A percentile compares a stretch with the other conserved stretches of the same genome.
phyloP scores from a whole-genome alignment of 2,329 filamentous ascomycete species.

The Xylaria sp. region DNA sequence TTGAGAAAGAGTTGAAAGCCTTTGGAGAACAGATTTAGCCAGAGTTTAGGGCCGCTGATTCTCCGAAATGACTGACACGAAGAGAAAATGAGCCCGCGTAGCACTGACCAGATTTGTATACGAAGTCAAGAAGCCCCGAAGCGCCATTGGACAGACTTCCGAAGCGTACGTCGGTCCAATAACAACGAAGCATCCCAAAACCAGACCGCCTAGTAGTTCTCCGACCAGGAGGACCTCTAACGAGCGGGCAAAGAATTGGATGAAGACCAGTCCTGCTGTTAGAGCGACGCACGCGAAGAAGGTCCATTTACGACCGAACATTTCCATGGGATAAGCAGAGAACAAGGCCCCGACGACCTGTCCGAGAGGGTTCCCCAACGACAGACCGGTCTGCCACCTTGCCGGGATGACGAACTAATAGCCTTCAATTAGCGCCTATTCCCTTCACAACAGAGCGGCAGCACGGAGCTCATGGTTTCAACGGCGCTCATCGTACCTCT shows the following conservation, averaged over 20 bases:
- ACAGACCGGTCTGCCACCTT: conserved; percentile 60
- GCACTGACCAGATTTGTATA: conserved; percentile 64
- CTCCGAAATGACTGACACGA: not conserved
- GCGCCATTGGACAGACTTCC: conserved; percentile 68
- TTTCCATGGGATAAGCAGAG: conserved; percentile 60
- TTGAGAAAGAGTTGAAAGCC: not conserved
- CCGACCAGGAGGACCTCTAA: conserved; percentile 67
- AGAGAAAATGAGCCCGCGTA: not conserved
- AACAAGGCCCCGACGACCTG: conserved; percentile 66
- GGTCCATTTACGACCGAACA: conserved; percentile 58
- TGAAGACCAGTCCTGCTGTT: conserved; percentile 66
- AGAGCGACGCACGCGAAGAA: conserved; percentile 58
- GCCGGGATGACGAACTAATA: conserved; percentile 50
- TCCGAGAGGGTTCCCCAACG: conserved; percentile 66
- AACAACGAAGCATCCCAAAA: conserved; percentile 70
- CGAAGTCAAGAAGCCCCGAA: conserved; percentile 67
- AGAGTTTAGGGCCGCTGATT: not conserved
- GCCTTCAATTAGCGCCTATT: conserved; percentile 3
- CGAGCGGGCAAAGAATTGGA: conserved; percentile 70
- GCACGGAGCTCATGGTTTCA: not conserved
- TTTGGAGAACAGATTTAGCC: not conserved
- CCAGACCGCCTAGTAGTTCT: conserved; percentile 69
- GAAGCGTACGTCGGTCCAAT: conserved; percentile 69
- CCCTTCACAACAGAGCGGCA: not conserved
- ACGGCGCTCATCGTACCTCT: conserved; percentile 43